Percentiles rank a stretch among this genome's conserved stretches.
Evolutionary conservation across 2,329 filamentous ascomycete genomes (phyloP).

Genomic region (Pezicula neosporulosa): DNA sequence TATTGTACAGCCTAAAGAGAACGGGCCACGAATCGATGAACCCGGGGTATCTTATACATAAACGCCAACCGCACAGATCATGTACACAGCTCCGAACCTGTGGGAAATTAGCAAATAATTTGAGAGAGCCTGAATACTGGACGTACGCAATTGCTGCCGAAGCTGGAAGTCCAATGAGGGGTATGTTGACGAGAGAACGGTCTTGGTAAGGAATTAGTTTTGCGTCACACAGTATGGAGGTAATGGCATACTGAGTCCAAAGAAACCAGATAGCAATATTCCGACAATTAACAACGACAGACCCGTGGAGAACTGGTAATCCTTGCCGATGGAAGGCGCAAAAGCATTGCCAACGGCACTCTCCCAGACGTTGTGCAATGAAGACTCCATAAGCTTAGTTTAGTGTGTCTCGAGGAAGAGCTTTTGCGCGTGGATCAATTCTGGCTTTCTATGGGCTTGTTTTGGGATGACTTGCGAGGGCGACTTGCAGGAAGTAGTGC

Average conservation of each 20-base stretch:
- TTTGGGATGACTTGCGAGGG: too few relatives aligned
- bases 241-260: slow-evolving; percentile 71
- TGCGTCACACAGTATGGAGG: slow-evolving; percentile 10
- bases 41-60: slow-evolving; percentile 65
- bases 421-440: not conserved
- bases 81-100: slow-evolving; percentile 92
- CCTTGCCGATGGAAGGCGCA: slow-evolving; percentile 74
- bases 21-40: slow-evolving; percentile 14
- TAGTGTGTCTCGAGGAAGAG: not conserved
- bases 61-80: slow-evolving; percentile 98
- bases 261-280: slow-evolving; percentile 71
- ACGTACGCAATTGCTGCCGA: slow-evolving; percentile 87
- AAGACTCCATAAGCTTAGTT: slow-evolving; percentile 64
- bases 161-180: slow-evolving; percentile 78
- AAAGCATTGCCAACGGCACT: slow-evolving; percentile 86
- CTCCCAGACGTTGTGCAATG: slow-evolving; percentile 89
- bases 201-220: slow-evolving; percentile 47
- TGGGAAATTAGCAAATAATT: slow-evolving; percentile 12
- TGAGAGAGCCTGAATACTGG: slow-evolving; percentile 9
- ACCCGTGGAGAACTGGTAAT: slow-evolving; percentile 77
- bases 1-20: slow-evolving; percentile 27
- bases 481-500: too few relatives aligned
- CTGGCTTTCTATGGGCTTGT: not conserved
- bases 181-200: slow-evolving; percentile 74
- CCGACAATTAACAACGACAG: slow-evolving; percentile 72